These are phyloP conservation scores for Fusarium proliferatum DNA, from an alignment of 2,329 filamentous ascomycete genomes.

Conservation along the genomic window DNA sequence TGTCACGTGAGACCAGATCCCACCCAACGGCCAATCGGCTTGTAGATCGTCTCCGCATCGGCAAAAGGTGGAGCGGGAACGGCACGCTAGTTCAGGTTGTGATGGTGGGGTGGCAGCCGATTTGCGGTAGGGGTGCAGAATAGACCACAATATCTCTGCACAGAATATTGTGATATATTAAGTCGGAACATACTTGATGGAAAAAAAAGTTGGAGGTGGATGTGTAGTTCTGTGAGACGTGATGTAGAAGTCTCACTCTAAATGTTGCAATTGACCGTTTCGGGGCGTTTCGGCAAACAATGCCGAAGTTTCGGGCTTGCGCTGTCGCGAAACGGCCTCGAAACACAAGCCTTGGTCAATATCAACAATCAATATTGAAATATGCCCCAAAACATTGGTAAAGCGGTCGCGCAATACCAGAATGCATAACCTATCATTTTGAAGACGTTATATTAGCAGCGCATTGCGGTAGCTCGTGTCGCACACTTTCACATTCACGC, in stretches of 20 bases:
- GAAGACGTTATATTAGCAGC: not conserved
- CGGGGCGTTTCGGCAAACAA: not conserved
- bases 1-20: conserved; percentile 6
- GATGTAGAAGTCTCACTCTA: not conserved
- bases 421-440: not conserved
- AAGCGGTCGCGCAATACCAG: conserved; percentile 16
- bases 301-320: conserved; percentile 3
- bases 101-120: conserved; percentile 25
- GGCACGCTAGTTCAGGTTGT: conserved; percentile 31
- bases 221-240: not conserved
- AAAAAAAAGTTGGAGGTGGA: not conserved
- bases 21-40: conserved; percentile 31
- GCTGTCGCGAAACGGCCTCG: conserved; percentile 26
- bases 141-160: conserved; percentile 6
- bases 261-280: not conserved
- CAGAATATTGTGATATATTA: not conserved
- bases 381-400: not conserved
- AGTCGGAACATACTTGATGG: not conserved
- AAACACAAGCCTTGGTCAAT: not conserved
- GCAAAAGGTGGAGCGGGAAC: conserved; percentile 36
- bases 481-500: not conserved
- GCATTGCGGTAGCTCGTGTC: conserved; percentile 6
- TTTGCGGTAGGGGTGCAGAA: conserved; percentile 37
- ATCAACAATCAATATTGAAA: not conserved
- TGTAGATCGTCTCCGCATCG: conserved; percentile 26